A percentile compares a stretch with the other conserved stretches of the same genome.
Conservation (phyloP, 177 flowering plant genomes). For the Telopea speciosissima region DNA sequence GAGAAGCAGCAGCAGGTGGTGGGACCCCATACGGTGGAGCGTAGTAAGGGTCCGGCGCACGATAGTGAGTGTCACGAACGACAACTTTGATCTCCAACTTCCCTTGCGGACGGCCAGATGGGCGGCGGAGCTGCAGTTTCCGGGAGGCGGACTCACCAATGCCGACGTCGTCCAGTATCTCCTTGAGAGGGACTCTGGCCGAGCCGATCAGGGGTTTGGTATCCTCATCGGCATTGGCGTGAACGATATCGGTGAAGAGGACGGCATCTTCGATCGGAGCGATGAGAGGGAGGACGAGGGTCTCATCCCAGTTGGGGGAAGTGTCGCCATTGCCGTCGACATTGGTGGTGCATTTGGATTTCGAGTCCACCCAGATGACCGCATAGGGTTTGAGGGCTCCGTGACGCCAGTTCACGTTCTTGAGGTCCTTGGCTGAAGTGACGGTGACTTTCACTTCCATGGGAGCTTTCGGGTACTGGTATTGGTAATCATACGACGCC, state of each 20-base stretch:
- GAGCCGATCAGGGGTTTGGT: conserved; percentile 65
- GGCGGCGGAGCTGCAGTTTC: conserved; percentile 51
- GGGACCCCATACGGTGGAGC: conserved; percentile 30
- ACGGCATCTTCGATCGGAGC: conserved; percentile 40
- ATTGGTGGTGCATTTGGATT: conserved; percentile 43
- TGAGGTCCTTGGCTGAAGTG: conserved; percentile 58
- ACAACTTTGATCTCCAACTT: conserved; percentile 41
- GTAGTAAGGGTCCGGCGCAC: conserved; percentile 32
- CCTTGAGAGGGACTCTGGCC: conserved; percentile 38
- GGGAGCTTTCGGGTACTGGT: neutral
- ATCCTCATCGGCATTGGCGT: conserved; percentile 43
- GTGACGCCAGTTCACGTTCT: conserved; percentile 85
- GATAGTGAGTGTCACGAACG: conserved; percentile 37
- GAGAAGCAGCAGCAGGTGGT: conserved; percentile 4
- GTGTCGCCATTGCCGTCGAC: conserved; percentile 60
- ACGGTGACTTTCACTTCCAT: conserved; percentile 49
- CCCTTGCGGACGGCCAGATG: conserved; percentile 85
- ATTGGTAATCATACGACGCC: too few relatives aligned
- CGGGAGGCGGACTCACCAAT: conserved; percentile 19
- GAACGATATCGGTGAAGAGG: conserved; percentile 57
- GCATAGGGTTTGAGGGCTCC: conserved; percentile 63
- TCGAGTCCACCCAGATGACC: conserved; percentile 70
- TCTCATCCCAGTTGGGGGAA: conserved; percentile 53
- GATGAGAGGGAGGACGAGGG: conserved; percentile 42
- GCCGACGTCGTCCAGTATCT: conserved; percentile 55